Conservation (phyloP, 495 filamentous ascomycete genomes). For the Tetracladium setigerum region DNA sequence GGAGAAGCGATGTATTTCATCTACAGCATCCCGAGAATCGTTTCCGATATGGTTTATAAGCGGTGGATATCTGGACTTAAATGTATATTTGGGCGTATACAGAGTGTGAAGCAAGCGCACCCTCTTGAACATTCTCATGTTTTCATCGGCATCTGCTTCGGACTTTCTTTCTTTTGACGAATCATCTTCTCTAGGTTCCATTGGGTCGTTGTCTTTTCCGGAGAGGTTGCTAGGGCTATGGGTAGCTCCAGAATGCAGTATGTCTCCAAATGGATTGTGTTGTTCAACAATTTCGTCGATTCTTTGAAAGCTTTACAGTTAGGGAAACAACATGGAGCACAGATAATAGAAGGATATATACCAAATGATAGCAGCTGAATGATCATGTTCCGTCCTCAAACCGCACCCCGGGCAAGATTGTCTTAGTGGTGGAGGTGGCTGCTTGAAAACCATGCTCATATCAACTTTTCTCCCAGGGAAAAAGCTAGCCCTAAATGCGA, state of each 20-base stretch:
- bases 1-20: too few species aligned
- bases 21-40: too few species aligned
- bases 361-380: too few species aligned
- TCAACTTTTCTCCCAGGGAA: conserved; percentile 11
- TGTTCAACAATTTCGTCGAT: neutral
- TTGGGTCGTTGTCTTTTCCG: neutral
- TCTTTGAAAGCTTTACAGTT: too few species aligned
- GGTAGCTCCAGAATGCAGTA: neutral
- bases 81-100: too few species aligned
- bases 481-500: neutral
- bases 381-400: neutral
- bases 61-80: too few species aligned
- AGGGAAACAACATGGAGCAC: too few species aligned
- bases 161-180: neutral
- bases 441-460: conserved; percentile 11
- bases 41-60: too few species aligned
- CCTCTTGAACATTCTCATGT: neutral
- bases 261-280: neutral
- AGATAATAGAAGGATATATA: too few species aligned
- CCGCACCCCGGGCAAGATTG: neutral
- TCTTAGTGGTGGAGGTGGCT: too few species aligned
- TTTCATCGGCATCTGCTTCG: neutral
- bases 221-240: neutral
- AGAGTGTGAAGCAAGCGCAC: conserved; percentile 1
- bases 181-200: neutral